These are phyloP conservation scores for Akanthomyces muscarius DNA, from an alignment of 2,329 filamentous ascomycete species.

Conservation along the genomic window DNA sequence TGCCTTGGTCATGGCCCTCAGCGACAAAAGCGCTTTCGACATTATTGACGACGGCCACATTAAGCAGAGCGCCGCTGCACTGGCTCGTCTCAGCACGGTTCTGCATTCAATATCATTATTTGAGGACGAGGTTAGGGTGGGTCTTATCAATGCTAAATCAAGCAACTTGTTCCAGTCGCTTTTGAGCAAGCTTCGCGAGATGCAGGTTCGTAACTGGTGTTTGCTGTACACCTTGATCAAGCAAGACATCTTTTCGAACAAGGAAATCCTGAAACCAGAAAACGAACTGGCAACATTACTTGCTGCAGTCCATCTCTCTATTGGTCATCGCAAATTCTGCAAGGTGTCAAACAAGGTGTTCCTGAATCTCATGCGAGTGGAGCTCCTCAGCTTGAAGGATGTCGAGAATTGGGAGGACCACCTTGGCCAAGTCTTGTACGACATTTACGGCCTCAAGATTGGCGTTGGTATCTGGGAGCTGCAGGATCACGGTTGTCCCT, in stretches of 20 bases:
- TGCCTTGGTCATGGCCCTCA: constrained; percentile 64
- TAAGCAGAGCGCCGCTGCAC: constrained; percentile 64
- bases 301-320: constrained; percentile 73
- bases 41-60: constrained; percentile 80
- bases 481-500: constrained; percentile 73
- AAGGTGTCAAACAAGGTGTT: constrained; percentile 83
- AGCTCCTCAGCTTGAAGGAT: constrained; percentile 71
- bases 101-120: constrained; percentile 76
- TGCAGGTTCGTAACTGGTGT: constrained; percentile 85
- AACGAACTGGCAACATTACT: constrained; percentile 77
- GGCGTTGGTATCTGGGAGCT: constrained; percentile 62
- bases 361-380: constrained; percentile 81
- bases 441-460: constrained; percentile 77
- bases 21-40: constrained; percentile 69
- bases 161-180: constrained; percentile 50
- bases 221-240: constrained; percentile 78
- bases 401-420: constrained; percentile 83
- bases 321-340: constrained; percentile 82
- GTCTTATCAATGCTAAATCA: constrained; percentile 60
- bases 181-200: constrained; percentile 72
- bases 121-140: constrained; percentile 81
- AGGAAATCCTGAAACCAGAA: constrained; percentile 60
- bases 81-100: constrained; percentile 68
- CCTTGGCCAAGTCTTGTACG: constrained; percentile 77
- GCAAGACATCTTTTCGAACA: constrained; percentile 66